Percentiles rank a stretch among this genome's conserved stretches.
phyloP scores from a whole-genome alignment of 2,329 filamentous ascomycete species.

The Talaromyces marneffei region DNA sequence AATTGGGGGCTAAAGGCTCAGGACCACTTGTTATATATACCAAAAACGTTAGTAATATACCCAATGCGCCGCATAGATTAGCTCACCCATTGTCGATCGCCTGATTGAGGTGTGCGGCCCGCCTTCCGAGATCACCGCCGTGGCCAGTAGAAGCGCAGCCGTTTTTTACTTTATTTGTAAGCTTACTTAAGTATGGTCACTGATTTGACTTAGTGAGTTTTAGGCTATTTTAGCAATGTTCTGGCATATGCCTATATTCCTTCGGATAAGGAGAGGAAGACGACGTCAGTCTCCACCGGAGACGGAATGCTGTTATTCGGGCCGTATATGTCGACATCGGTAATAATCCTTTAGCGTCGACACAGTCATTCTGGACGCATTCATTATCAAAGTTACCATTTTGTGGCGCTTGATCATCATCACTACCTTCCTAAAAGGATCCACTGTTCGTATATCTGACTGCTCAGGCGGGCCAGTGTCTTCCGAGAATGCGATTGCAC shows the following conservation, averaged over 20 bases:
- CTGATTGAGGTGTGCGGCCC: neutral
- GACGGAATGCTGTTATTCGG: neutral
- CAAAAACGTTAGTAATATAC: too few relatives aligned
- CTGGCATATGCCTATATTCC: neutral
- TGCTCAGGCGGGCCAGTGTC: too few relatives aligned
- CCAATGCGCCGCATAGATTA: neutral
- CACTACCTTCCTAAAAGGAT: neutral
- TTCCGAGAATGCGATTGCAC: too few relatives aligned
- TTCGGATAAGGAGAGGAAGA: neutral
- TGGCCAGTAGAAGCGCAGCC: neutral
- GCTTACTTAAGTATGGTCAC: neutral
- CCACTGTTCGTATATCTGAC: neutral
- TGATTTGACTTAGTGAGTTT: too few relatives aligned
- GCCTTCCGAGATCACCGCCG: conserved; percentile 2
- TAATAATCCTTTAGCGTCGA: neutral
- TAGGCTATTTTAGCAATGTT: too few relatives aligned
- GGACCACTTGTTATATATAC: neutral
- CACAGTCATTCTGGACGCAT: neutral
- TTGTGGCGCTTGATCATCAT: neutral
- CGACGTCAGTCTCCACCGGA: neutral
- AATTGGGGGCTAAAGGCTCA: neutral
- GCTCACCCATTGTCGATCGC: neutral
- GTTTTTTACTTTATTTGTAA: neutral
- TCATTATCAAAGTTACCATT: neutral
- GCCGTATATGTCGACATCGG: neutral